These are phyloP conservation scores for Moesziomyces globuligerus DNA, from an alignment of 1,284 basidiomycete species.

Conservation along the genomic window DNA sequence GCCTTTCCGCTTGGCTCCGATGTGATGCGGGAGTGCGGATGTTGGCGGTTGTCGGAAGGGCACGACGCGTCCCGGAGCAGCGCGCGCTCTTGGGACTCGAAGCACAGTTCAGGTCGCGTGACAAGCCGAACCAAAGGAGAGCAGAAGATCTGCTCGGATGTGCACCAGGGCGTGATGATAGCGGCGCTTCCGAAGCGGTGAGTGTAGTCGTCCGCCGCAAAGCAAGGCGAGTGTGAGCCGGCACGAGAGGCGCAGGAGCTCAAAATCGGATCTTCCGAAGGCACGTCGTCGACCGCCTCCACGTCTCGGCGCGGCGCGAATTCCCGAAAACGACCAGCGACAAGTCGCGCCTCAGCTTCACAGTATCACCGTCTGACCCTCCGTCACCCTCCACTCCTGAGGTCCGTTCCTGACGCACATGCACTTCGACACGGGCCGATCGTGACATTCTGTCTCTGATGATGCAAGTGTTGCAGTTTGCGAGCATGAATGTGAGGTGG, in stretches of 20 bases:
- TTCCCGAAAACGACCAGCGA: background rate
- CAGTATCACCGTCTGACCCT: too few relatives aligned
- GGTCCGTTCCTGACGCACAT: too few relatives aligned
- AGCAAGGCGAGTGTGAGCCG: too few relatives aligned
- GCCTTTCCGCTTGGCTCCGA: background rate
- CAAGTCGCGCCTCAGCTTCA: background rate
- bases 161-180: background rate
- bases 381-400: too few relatives aligned
- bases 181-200: background rate
- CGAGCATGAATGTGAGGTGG: too few relatives aligned
- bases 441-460: too few relatives aligned
- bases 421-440: too few relatives aligned
- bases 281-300: background rate
- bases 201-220: too few relatives aligned
- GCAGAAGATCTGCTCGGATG: background rate
- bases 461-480: too few relatives aligned
- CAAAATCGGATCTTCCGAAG: background rate
- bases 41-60: background rate
- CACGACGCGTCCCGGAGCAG: background rate
- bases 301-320: background rate
- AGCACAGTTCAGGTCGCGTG: too few relatives aligned
- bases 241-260: background rate
- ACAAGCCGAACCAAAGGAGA: background rate
- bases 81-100: background rate
- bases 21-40: background rate